Evolutionary conservation across 2,329 filamentous ascomycete species (phyloP).

Genomic region (Monosporascus sp.): DNA sequence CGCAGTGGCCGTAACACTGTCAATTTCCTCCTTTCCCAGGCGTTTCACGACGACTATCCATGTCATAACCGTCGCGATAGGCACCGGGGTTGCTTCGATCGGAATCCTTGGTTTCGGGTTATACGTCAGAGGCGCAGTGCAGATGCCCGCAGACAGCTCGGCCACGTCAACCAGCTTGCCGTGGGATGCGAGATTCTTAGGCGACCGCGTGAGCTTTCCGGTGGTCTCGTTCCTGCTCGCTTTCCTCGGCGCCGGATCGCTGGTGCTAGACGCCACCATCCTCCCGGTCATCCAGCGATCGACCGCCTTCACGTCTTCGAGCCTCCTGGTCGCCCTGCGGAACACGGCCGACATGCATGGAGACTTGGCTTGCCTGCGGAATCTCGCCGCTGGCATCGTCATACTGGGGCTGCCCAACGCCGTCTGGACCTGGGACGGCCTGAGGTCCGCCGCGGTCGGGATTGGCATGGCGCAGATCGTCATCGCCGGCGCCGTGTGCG

Average conservation of each 20-base stretch:
- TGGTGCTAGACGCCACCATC: conserved; percentile 35
- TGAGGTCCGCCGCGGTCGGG: conserved; percentile 35
- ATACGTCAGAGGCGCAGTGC: conserved; percentile 33
- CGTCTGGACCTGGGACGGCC: conserved; percentile 28
- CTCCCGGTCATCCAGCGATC: conserved; percentile 41
- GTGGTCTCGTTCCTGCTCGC: conserved; percentile 42
- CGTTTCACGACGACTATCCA: conserved; percentile 30
- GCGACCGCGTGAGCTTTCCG: conserved; percentile 28
- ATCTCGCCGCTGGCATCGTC: conserved; percentile 37
- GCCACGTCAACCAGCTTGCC: conserved; percentile 20
- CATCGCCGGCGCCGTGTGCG: conserved; percentile 29
- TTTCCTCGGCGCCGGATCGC: conserved; percentile 39
- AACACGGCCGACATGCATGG: conserved; percentile 45
- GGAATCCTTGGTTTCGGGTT: conserved; percentile 44
- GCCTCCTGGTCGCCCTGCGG: conserved; percentile 39
- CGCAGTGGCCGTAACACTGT: conserved; percentile 26
- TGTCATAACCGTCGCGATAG: conserved; percentile 30
- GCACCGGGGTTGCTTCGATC: conserved; percentile 33
- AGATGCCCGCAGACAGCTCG: conserved; percentile 15
- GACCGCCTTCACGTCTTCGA: conserved; percentile 44
- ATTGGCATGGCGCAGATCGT: conserved; percentile 37
- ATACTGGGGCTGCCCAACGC: conserved; percentile 37
- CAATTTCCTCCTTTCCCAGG: conserved; percentile 25
- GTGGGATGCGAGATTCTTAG: conserved; percentile 9
- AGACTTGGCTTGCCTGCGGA: conserved; percentile 36